Percentiles rank a stretch among this genome's conserved stretches.
Evolutionary conservation across 192 early-diverging fungal species (phyloP).

Genomic region (Umbelopsis ramanniana): DNA sequence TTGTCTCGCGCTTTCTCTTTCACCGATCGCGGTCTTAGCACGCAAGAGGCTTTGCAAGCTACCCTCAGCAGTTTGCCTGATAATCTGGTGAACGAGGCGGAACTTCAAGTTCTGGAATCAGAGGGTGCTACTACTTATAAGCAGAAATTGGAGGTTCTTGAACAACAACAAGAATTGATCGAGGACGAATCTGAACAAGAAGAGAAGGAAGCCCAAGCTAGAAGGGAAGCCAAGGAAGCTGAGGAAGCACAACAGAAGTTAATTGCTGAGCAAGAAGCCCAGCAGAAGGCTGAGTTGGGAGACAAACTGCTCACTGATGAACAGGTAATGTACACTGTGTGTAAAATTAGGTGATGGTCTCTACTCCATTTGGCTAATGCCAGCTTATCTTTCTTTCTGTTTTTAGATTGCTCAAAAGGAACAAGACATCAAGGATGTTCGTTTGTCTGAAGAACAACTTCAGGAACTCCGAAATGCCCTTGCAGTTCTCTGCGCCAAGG

Average conservation of each 20-base stretch:
- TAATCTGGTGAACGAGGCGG: constrained; percentile 87
- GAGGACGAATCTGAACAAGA: constrained; percentile 94
- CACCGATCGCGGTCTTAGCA: constrained; percentile 54
- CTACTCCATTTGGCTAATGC: not conserved
- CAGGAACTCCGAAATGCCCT: constrained; percentile 62
- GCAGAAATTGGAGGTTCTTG: constrained; percentile 91
- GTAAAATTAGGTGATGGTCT: not conserved
- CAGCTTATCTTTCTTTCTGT: no score
- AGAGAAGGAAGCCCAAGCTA: constrained; percentile 65
- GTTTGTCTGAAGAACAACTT: constrained; percentile 60
- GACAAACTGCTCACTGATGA: constrained; percentile 21
- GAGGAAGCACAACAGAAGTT: constrained; percentile 54
- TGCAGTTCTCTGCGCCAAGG: constrained; percentile 57
- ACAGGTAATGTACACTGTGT: not conserved
- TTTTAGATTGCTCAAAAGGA: constrained; percentile 11
- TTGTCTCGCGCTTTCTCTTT: constrained; percentile 88
- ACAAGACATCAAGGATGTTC: constrained; percentile 37
- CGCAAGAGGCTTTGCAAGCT: constrained; percentile 87
- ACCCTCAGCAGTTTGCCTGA: constrained; percentile 91
- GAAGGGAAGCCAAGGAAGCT: constrained; percentile 62
- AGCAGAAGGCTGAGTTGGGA: constrained; percentile 10
- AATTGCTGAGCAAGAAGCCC: constrained; percentile 23
- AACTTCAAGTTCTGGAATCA: constrained; percentile 84
- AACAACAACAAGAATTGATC: constrained; percentile 97
- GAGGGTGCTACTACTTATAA: constrained; percentile 90